Conservation (phyloP, 768 basidiomycete genomes). For the Leccinellum albellum region DNA sequence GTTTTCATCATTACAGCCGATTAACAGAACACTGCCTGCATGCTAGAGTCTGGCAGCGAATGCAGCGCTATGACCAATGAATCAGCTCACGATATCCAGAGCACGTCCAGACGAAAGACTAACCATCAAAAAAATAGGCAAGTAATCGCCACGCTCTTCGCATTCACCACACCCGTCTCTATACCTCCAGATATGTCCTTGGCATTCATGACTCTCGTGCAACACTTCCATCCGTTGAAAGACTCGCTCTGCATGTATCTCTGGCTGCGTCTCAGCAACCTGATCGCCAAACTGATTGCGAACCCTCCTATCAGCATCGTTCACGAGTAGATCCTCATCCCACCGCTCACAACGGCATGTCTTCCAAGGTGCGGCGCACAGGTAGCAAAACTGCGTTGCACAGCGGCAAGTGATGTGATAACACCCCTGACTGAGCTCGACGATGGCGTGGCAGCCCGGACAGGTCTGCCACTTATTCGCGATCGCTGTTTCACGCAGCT, state of each 20-base stretch:
- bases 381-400: slow-evolving; percentile 55
- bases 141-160: slow-evolving; percentile 40
- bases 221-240: slow-evolving; percentile 32
- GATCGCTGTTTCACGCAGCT: slow-evolving; percentile 43
- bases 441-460: slow-evolving; percentile 51
- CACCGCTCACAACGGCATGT: slow-evolving; percentile 58
- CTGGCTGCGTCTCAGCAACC: slow-evolving; percentile 15
- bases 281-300: slow-evolving; percentile 20
- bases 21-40: slow-evolving; percentile 30
- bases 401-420: slow-evolving; percentile 61
- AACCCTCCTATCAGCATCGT: slow-evolving; percentile 24
- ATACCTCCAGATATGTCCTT: slow-evolving; percentile 42
- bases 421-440: slow-evolving; percentile 57
- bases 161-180: slow-evolving; percentile 42
- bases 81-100: neutral
- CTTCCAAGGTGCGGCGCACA: slow-evolving; percentile 63
- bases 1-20: slow-evolving; percentile 11
- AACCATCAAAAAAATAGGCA: slow-evolving; percentile 47
- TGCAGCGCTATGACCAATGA: slow-evolving; percentile 18
- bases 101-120: slow-evolving; percentile 10
- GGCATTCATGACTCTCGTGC: slow-evolving; percentile 53
- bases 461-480: slow-evolving; percentile 58
- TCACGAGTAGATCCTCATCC: slow-evolving; percentile 47
- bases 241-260: slow-evolving; percentile 17
- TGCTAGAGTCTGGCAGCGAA: slow-evolving; percentile 19